Conservation (phyloP, 2,329 filamentous ascomycete species). For the Neodidymelliopsis sp. region DNA sequence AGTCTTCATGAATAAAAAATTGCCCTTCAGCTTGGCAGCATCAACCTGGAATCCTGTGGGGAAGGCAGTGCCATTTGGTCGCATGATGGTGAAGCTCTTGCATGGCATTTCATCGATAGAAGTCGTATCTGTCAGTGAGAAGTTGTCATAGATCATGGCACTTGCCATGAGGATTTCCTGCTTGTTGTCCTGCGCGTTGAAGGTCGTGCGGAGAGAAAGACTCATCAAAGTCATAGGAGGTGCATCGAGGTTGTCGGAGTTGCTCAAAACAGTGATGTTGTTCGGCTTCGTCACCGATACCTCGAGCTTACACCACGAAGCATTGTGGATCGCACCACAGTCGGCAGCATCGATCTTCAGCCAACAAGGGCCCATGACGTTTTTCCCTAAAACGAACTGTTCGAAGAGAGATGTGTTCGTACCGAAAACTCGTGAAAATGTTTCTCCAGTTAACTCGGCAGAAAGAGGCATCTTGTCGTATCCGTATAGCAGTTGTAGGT, state of each 20-base stretch:
- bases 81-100: constrained; percentile 89
- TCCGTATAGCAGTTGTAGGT: constrained; percentile 94
- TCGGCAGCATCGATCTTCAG: constrained; percentile 87
- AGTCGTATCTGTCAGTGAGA: constrained; percentile 86
- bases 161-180: constrained; percentile 94
- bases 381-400: constrained; percentile 98
- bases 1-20: constrained; percentile 80
- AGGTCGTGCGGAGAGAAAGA: constrained; percentile 82
- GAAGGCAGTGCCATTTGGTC: constrained; percentile 77
- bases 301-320: constrained; percentile 97
- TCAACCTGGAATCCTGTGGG: constrained; percentile 87
- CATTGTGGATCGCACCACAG: constrained; percentile 84
- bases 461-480: constrained; percentile 83
- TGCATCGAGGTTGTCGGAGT: constrained; percentile 80
- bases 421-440: constrained; percentile 93
- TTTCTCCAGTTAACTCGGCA: constrained; percentile 77
- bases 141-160: constrained; percentile 89
- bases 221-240: constrained; percentile 97
- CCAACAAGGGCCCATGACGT: constrained; percentile 99
- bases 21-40: constrained; percentile 75
- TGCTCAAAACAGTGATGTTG: constrained; percentile 73
- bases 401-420: constrained; percentile 94
- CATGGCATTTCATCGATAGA: constrained; percentile 87
- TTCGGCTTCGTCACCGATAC: constrained; percentile 81
- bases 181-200: constrained; percentile 93